These are phyloP conservation scores for Hypoxylon sp. DNA, from an alignment of 2,329 filamentous ascomycete genomes.

Conservation along the genomic window DNA sequence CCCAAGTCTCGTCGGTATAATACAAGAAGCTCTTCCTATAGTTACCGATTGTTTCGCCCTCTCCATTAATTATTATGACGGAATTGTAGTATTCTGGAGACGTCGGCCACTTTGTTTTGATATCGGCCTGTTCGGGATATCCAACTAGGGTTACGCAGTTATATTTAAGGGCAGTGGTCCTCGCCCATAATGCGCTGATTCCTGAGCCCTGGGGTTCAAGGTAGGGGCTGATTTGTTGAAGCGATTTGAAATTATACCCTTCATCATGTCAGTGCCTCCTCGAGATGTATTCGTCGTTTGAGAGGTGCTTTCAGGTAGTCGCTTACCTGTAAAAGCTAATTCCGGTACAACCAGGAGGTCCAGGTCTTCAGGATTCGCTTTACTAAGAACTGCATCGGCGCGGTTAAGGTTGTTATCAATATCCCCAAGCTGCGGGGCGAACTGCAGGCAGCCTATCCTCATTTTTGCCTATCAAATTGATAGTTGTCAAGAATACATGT, in stretches of 20 bases:
- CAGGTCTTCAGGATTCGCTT: slow-evolving; percentile 65
- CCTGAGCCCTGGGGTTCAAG: slow-evolving; percentile 78
- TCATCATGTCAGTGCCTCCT: too few species aligned
- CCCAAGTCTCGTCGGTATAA: slow-evolving; percentile 74
- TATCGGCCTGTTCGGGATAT: slow-evolving; percentile 79
- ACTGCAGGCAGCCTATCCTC: slow-evolving; percentile 80
- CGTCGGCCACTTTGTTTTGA: slow-evolving; percentile 65
- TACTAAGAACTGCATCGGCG: slow-evolving; percentile 75
- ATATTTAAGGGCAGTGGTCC: slow-evolving; percentile 74
- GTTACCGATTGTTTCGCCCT: slow-evolving; percentile 72
- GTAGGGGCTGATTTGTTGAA: slow-evolving; percentile 76
- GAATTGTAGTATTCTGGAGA: slow-evolving; percentile 61
- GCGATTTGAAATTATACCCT: slow-evolving; percentile 79
- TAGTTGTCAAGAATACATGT: too few species aligned
- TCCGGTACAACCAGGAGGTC: slow-evolving; percentile 83
- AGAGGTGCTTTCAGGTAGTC: too few species aligned
- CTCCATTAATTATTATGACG: slow-evolving; percentile 67
- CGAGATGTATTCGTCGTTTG: too few species aligned
- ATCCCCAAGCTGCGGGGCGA: slow-evolving; percentile 78
- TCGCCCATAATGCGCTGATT: slow-evolving; percentile 79
- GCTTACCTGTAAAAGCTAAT: slow-evolving; percentile 76
- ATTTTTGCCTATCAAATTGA: slow-evolving; percentile 49
- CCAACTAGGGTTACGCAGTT: slow-evolving; percentile 79
- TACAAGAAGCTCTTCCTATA: slow-evolving; percentile 74
- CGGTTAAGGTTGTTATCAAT: slow-evolving; percentile 78